Evolutionary conservation across 2,329 filamentous ascomycete genomes (phyloP).

Genomic region (Colletotrichum abscissum): DNA sequence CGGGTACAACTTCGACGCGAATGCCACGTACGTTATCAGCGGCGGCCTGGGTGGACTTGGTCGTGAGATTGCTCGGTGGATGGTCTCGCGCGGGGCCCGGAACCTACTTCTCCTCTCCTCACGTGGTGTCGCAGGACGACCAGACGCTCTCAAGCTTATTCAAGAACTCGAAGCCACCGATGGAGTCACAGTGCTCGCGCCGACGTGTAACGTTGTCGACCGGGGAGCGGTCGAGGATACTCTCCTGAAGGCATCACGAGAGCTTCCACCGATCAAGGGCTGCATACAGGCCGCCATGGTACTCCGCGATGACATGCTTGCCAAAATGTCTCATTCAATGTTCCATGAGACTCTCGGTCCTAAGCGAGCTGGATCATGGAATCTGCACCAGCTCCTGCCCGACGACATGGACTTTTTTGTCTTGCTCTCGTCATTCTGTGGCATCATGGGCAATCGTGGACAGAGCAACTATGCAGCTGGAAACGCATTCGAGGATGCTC

Average conservation of each 20-base stretch:
- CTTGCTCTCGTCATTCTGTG: constrained; percentile 64
- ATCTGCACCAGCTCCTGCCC: constrained; percentile 54
- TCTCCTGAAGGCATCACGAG: constrained; percentile 33
- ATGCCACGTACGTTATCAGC: constrained; percentile 63
- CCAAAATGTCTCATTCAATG: constrained; percentile 57
- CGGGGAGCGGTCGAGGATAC: constrained; percentile 9
- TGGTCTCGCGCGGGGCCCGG: constrained; percentile 60
- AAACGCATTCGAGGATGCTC: constrained; percentile 61
- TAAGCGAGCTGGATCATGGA: constrained; percentile 62
- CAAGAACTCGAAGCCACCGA: constrained; percentile 40
- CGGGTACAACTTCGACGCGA: constrained; percentile 35
- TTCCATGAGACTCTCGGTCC: constrained; percentile 57
- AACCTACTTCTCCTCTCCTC: constrained; percentile 63
- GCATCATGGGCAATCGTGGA: constrained; percentile 66
- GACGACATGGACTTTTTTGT: constrained; percentile 55
- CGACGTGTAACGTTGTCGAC: constrained; percentile 57
- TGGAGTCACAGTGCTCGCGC: constrained; percentile 47
- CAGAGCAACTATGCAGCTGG: constrained; percentile 70
- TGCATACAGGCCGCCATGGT: constrained; percentile 49
- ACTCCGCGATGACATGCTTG: constrained; percentile 56
- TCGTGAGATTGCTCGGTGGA: constrained; percentile 57
- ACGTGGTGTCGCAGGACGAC: constrained; percentile 43
- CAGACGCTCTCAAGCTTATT: constrained; percentile 42
- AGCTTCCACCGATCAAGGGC: constrained; percentile 45
- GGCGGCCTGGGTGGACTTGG: constrained; percentile 71